A percentile compares a stretch with the other conserved stretches of the same genome.
phyloP scores from a whole-genome alignment of 805 yeast species.

The Wickerhamomyces tratensis region DNA sequence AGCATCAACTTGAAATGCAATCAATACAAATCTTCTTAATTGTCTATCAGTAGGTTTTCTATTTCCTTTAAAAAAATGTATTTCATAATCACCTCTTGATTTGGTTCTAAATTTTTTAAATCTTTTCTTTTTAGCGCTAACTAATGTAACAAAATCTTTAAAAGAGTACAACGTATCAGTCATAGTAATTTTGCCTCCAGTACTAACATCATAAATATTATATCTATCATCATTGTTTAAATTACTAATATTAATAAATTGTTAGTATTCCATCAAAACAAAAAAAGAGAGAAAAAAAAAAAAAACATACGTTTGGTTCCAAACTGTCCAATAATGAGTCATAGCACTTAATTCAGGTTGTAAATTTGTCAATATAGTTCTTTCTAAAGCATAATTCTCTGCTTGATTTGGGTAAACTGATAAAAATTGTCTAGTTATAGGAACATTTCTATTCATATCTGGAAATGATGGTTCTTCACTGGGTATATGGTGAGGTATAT shows the following conservation, averaged over 20 bases:
- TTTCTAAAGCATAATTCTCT: constrained; percentile 1
- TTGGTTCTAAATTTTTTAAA: not conserved
- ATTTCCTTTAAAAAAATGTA: constrained; percentile 5
- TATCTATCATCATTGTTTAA: no score
- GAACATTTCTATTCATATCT: not conserved
- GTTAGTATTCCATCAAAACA: not conserved
- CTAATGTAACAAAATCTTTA: not conserved
- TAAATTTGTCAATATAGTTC: not conserved
- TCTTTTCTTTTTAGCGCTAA: not conserved
- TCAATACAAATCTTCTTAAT: constrained; percentile 2
- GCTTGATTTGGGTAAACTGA: not conserved
- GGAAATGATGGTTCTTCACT: not conserved
- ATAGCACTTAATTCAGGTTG: constrained; percentile 1
- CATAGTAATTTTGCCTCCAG: no score
- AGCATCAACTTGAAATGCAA: constrained; percentile 3
- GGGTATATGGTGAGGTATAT: constrained; percentile 1
- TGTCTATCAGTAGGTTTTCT: constrained; percentile 3
- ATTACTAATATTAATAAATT: not conserved
- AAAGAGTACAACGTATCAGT: no score
- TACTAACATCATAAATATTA: no score
- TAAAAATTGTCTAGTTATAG: constrained; percentile 2
- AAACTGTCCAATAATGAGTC: constrained; percentile 3
- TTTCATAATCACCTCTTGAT: not conserved
- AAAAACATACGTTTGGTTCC: constrained; percentile 7
- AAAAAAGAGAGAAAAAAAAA: not conserved